Percentiles rank a stretch among this genome's conserved stretches.
Evolutionary conservation across 2,329 filamentous ascomycete species (phyloP).

Genomic region (Talaromyces sp.): DNA sequence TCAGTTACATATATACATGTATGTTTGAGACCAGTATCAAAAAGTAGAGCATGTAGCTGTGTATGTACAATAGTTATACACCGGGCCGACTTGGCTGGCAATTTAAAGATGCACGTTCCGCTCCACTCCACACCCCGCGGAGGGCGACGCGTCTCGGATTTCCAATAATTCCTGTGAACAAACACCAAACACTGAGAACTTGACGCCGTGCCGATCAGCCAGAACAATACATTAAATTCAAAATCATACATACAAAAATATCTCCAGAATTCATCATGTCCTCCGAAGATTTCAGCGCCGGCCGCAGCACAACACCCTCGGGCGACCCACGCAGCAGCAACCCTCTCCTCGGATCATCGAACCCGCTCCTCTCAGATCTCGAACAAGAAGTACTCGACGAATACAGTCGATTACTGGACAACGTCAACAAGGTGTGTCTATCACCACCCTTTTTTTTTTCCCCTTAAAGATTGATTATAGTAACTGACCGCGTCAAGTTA

Average conservation of each 20-base stretch:
- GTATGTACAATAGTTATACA: not conserved
- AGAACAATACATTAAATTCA: not conserved
- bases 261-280: not conserved
- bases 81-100: not conserved
- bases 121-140: not conserved
- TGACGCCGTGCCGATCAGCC: not conserved
- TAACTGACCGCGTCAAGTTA: conserved; percentile 18
- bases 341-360: conserved; percentile 32
- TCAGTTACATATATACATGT: not conserved
- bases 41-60: not conserved
- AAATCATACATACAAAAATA: not conserved
- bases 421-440: conserved; percentile 72
- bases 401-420: conserved; percentile 79
- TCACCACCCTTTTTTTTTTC: not conserved
- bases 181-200: not conserved
- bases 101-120: not conserved
- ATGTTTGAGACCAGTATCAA: not conserved
- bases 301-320: conserved; percentile 4
- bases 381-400: conserved; percentile 95
- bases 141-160: not conserved
- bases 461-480: not conserved
- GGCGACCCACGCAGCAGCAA: conserved; percentile 1
- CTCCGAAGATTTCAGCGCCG: not conserved
- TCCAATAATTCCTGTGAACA: not conserved
- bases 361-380: conserved; percentile 58